phyloP scores from a whole-genome alignment of 495 filamentous ascomycete genomes.

The Sphaerosporella brunnea region DNA sequence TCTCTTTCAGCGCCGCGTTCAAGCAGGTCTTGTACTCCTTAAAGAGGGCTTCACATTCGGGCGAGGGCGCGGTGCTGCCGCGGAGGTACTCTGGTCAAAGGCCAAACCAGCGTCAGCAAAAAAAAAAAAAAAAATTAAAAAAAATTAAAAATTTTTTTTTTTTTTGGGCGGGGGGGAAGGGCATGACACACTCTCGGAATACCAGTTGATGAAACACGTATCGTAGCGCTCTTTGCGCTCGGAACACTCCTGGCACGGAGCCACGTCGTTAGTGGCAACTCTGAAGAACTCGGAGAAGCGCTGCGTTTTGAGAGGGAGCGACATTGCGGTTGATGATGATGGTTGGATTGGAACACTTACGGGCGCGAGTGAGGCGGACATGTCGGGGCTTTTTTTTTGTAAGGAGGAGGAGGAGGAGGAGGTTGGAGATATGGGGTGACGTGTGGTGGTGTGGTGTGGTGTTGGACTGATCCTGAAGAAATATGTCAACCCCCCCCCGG shows the following conservation, averaged over 20 bases:
- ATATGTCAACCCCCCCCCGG: too few species aligned
- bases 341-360: slow-evolving; percentile 10
- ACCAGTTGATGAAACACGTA: slow-evolving; percentile 63
- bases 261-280: slow-evolving; percentile 13
- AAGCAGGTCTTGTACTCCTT: slow-evolving; percentile 49
- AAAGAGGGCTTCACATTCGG: slow-evolving; percentile 53
- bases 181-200: slow-evolving; percentile 47
- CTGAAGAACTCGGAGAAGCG: slow-evolving; percentile 12
- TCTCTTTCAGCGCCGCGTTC: slow-evolving; percentile 45
- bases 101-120: not conserved
- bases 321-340: slow-evolving; percentile 20
- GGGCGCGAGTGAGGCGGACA: slow-evolving; percentile 43
- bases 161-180: not conserved
- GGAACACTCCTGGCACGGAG: slow-evolving; percentile 20
- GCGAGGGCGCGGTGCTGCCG: slow-evolving; percentile 39
- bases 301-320: too few species aligned
- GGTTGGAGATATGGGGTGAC: too few species aligned
- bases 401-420: too few species aligned
- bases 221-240: slow-evolving; percentile 41
- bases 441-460: too few species aligned
- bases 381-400: too few species aligned
- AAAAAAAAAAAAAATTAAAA: too few species aligned
- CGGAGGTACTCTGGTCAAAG: slow-evolving; percentile 43
- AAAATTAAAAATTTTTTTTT: slow-evolving; percentile 4
- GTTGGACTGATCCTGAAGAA: too few species aligned